Base-by-base conservation (phyloP, 2,329 filamentous ascomycete species). In the Geosmithia morbida region DNA sequence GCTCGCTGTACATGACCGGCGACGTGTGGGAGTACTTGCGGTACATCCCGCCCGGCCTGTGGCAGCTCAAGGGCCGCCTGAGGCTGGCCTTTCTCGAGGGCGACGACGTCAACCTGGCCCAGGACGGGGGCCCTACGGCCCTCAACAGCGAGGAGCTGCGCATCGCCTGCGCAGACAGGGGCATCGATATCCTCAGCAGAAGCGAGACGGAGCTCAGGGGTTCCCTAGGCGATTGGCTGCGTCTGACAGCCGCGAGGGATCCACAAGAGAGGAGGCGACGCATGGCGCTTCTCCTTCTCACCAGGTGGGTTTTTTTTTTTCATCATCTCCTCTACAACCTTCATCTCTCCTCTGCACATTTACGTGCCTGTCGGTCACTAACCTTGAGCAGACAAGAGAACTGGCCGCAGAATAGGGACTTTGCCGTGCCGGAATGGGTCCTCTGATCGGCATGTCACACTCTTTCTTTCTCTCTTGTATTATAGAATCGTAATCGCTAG, bases 81-180 rank as follows among this genome's bases (percentile, higher is more conserved):
- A 69, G 74, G 51, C 65, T 87, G 54, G 64, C 70, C 41, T 86
- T 85, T 57, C 60, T 96, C 51, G 71, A 72, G 43, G 64, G 71
- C 39, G 89, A 96, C 64, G 87, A 94, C 63, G 63, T 57, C 52
- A 66, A 90, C 60, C 73, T 96, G 44, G 56, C 71, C 17, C 66
- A 70, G 39, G 74, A 77, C 44, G 85, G 84, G 1, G 84, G 81
- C 0, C 57, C 59, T 8, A 56, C 56, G 47, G 72, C 64, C 19
- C 65, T 94, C 54, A 72, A 73, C 52, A 64, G 64, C 7, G 74
- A 76, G 40, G 87, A 94, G 67, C 65, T 88, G 18, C 65, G 67
- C 50, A 72, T 87, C 50, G 86, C 86, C 14, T 84, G 83, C 55
- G 71, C 78, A 49, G 84, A 87, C 52, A 72, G 84, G 14, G 85